Base-by-base conservation (phyloP, 345 rosid genomes). In the Adansonia digitata region DNA sequence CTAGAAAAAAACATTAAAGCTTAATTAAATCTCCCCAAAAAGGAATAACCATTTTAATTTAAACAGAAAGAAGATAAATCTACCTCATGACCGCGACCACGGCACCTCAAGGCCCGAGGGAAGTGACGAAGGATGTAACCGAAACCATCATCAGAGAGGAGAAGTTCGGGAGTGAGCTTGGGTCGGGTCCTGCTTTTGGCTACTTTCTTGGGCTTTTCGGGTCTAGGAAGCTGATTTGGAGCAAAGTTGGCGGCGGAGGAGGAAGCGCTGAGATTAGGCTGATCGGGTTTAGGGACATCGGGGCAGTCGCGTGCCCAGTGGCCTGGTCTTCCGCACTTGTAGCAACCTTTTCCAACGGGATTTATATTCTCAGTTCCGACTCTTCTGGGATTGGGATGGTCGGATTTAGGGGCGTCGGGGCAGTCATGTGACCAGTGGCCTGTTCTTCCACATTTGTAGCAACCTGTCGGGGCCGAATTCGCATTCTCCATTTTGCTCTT, bases 391-490 rank as follows among this genome's bases (percentile, higher is more conserved):
- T 39, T 74, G 49, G 69, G 39, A 5, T 82, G 83, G 37, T 73
- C 35, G 15, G 92, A 77, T 72, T 65, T 56, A 18, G 80, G 37
- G 73, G 81, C 66, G 18, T 84, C 77, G 29, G 97, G 92, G 61
- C 96, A 95, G 79, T 93, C 98, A 14, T 94, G 96, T 2, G 98
- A 91, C 97, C 98, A 95, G 69, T 95, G 98, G 63, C 99, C 98
- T 4, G 99, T 96, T 4, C 94, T 91, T 40, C 98, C 99, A 72
- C 99, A 95, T 79, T 93, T 95, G 94, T 78, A 95, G 76, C 99
- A 95, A n/a, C 99, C 98, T 20, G 94, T 95, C 14, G 97, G 93
- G 29, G 83, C 90, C 35, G 92, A 27, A 27, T 56, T 56, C 34
- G 62, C 2, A 56, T 56, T 56, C 35, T 56, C 62, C 62, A 56